A percentile compares a stretch with the other conserved stretches of the same genome.
Evolutionary conservation across 345 rosid genomes (phyloP).

Genomic region (Pseudoturritis turrita): DNA sequence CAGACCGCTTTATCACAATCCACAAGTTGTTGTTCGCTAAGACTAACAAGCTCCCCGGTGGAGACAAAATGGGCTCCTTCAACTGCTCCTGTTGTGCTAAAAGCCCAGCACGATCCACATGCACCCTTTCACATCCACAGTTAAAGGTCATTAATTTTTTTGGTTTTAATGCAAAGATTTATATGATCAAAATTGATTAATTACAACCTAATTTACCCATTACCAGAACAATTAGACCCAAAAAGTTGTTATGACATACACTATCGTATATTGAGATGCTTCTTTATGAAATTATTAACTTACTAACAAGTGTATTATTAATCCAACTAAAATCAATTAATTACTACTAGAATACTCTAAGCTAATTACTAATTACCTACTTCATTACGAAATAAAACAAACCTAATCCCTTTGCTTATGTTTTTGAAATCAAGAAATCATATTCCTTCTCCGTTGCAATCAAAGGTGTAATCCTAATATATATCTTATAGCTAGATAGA

Average conservation of each 20-base stretch:
- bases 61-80: constrained; percentile 83
- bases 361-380: neutral
- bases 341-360: neutral
- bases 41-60: constrained; percentile 75
- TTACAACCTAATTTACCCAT: too few relatives aligned
- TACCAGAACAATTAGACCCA: too few relatives aligned
- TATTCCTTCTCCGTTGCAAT: neutral
- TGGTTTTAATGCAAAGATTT: too few relatives aligned
- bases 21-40: constrained; percentile 92
- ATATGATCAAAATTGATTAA: too few relatives aligned
- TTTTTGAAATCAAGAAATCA: neutral
- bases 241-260: neutral
- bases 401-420: neutral
- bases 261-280: neutral
- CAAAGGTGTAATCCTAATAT: neutral
- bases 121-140: constrained; percentile 45
- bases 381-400: neutral
- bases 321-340: neutral
- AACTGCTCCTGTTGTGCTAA: constrained; percentile 79
- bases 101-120: constrained; percentile 98
- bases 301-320: neutral
- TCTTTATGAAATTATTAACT: neutral
- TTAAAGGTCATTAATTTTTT: neutral
- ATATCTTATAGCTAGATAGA: neutral
- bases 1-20: constrained; percentile 71